A percentile compares a stretch with the other conserved stretches of the same genome.
These are phyloP conservation scores for Colletotrichum sidae DNA, from an alignment of 2,329 filamentous ascomycete genomes.

Conservation along the genomic window DNA sequence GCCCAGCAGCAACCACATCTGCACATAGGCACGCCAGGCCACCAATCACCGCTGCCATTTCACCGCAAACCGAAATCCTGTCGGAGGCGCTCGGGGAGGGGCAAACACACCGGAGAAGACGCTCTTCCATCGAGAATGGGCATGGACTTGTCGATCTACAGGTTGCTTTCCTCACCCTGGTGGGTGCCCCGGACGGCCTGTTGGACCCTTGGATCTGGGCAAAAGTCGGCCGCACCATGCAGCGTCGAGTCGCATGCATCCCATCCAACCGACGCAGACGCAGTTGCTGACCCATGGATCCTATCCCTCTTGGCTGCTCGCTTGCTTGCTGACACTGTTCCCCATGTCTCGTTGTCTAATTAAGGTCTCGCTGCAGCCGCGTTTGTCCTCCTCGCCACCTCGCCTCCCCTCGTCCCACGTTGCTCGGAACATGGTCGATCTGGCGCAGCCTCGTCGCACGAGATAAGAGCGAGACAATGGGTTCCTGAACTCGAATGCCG, in stretches of 20 bases:
- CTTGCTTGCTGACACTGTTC: constrained; percentile 9
- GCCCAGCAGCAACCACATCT: constrained; percentile 7
- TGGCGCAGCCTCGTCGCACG: background rate
- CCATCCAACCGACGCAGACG: background rate
- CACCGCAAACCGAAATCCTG: background rate
- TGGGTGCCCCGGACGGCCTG: background rate
- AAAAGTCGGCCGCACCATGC: constrained; percentile 2
- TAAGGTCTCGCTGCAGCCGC: background rate
- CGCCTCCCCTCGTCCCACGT: background rate
- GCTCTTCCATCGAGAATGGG: too few relatives aligned
- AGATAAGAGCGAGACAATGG: constrained; percentile 1
- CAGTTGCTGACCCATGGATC: too few relatives aligned
- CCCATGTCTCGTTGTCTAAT: background rate
- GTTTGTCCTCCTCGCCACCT: constrained; percentile 8
- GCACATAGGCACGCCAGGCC: constrained; percentile 18
- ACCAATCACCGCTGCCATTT: background rate
- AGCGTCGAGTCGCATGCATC: constrained; percentile 19
- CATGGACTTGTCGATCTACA: too few relatives aligned
- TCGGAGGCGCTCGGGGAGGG: constrained; percentile 17
- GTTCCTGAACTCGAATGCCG: background rate
- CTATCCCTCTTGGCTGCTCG: too few relatives aligned
- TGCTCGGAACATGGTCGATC: background rate
- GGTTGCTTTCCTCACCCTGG: background rate
- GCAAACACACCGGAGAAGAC: background rate
- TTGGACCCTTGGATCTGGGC: background rate